Evolutionary conservation across 1,139 yeast species (phyloP).

Genomic region (Blastobotrys ciferrii): DNA sequence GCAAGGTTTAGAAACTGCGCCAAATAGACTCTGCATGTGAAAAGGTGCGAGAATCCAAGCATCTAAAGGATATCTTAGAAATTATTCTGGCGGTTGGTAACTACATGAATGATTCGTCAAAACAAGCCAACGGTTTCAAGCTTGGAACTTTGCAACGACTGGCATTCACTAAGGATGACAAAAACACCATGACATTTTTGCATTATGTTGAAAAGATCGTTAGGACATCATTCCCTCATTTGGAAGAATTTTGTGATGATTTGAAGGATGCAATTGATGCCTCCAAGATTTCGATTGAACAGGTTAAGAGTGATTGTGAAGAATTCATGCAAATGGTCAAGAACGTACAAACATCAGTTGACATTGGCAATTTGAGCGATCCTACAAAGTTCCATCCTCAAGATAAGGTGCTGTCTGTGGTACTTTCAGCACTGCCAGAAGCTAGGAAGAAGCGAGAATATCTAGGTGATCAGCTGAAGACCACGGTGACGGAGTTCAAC

Average conservation of each 20-base stretch:
- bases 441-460: slow-evolving; percentile 62
- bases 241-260: slow-evolving; percentile 75
- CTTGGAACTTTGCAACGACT: slow-evolving; percentile 78
- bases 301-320: slow-evolving; percentile 65
- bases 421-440: slow-evolving; percentile 51
- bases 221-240: slow-evolving; percentile 73
- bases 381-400: slow-evolving; percentile 68
- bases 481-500: slow-evolving; percentile 54
- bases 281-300: slow-evolving; percentile 73
- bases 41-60: slow-evolving; percentile 59
- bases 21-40: slow-evolving; percentile 66
- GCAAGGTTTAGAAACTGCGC: slow-evolving; percentile 47
- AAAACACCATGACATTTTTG: slow-evolving; percentile 74
- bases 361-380: slow-evolving; percentile 74
- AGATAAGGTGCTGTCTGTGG: slow-evolving; percentile 58
- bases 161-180: slow-evolving; percentile 80
- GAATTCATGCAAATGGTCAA: slow-evolving; percentile 57
- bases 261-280: slow-evolving; percentile 59
- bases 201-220: slow-evolving; percentile 85
- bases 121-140: slow-evolving; percentile 81
- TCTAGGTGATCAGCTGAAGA: slow-evolving; percentile 54
- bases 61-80: slow-evolving; percentile 64
- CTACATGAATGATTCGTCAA: slow-evolving; percentile 83
- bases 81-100: slow-evolving; percentile 86
- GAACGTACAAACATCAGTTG: slow-evolving; percentile 55